Base-by-base conservation (phyloP, 2,329 filamentous ascomycete species). In the Exophiala sideris region DNA sequence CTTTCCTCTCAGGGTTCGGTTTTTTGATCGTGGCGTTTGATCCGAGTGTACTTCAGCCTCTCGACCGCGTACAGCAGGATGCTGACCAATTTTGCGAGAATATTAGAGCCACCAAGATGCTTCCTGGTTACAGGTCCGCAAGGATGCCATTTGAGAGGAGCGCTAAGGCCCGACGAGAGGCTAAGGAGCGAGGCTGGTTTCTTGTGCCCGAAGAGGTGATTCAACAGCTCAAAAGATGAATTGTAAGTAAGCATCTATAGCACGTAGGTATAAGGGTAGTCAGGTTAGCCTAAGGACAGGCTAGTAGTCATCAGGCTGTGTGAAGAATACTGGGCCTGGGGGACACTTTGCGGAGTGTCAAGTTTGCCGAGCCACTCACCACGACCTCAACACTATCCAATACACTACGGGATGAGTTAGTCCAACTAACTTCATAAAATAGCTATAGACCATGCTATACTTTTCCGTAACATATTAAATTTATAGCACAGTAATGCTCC, bases 101-200 rank as follows among this genome's bases (percentile, higher is more conserved):
- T 7, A 36, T 55, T 14, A 39, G 52, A 21, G 18, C 24, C 9
- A 55, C 47, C 32, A 50, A 50, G 47, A 47, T 50, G 41, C 41
- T 55, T 34, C 52, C 47, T 9, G 52, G 47, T n/a, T 10, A 55
- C 7, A 34, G 18, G 20, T 41, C 46, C 5, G 41, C 47, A 12
- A 50, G 52, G 32, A 55, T 55, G 52, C 52, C 52, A 16, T 50
- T 32, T 42, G 52, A 55, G 11, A 32, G 52, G 16, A 50, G 47
- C 24, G 20, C 11, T 16, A 21, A 46, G 12, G 29, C 5, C 33
- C 33, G 52, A 21, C 18, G 21, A n/a, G 35, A 24, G 11, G 41
- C 52, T 1, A 48, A 36, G 34, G 32, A 40, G 18, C 14, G n/a
- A 14, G 52, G 52, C 12, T 45, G 21, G 16, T 46, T 55, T 18